Base-by-base conservation (phyloP, 495 filamentous ascomycete species). In the Aspergillus affinis region DNA sequence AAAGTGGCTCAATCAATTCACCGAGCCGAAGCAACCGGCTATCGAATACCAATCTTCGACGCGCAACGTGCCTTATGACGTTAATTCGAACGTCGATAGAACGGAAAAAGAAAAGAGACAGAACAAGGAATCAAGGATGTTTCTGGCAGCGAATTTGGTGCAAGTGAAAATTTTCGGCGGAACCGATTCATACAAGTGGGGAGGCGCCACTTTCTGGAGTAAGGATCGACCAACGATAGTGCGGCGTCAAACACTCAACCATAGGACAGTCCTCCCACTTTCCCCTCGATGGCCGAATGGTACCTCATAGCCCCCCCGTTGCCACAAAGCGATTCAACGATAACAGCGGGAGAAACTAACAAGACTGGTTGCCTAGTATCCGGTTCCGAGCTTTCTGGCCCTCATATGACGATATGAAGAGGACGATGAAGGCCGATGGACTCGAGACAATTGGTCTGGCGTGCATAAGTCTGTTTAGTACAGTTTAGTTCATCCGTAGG, bases 121-220 rank as follows among this genome's bases (percentile, higher is more conserved):
- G 36, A 41, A 41, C 36, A 41, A 20, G 48, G 23, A 49, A 26
- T 20, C 48, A 17, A 20, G 10, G n/a, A 21, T 6, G 6, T 21
- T 12, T 20, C n/a, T n/a, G n/a, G n/a, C 23, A 20, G 23, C 48
- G 4, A 19, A 44, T 19, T 20, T 13, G 30, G 19, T 17, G 27
- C 9, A 54, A 30, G 20, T 54, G 19, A 54, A 54, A 54, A 46
- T 41, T 54, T 54, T 54, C 52, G 45, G 52, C 52, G 52, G 52
- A 26, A 54, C 52, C 32, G 20, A 9, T 45, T 44, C 32, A 21
- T 19, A 21, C 52, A 26, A 54, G 52, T 54, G 52, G 52, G 20
- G 52, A 29, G 12, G 45, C 27, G 19, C 52, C 52, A 54, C 52
- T 18, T 10, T 44, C 29, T 54, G 52, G 4, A 54, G 52, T 18